Evolutionary conservation across 495 filamentous ascomycete genomes (phyloP), one percentile per base, ranked within the genome.

Genomic region (Aspergillus panamensis): DNA sequence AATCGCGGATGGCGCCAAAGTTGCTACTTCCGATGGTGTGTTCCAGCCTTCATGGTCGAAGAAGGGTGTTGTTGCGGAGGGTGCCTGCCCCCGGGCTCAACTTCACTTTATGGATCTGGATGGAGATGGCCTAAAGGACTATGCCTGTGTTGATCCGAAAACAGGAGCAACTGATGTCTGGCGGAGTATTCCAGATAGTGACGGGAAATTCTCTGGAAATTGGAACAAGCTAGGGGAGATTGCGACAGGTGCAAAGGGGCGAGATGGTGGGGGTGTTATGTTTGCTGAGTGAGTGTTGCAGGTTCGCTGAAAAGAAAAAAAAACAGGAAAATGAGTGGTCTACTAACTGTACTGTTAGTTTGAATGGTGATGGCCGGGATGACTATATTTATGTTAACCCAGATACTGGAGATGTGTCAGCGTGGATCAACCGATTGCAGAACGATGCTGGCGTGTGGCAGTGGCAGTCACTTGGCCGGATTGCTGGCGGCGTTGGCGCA

Each of bases 361-460:
- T 52, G 31, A 52, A 52, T 13, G 49, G 49, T 19, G 49, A 52
- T 21, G 49, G 49, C 49, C 13, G 49, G 31, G 49, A 52, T 20
- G 49, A 52, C 17, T 52, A 52, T 37, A 52, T 52, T 17, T 52
- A 39, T 19, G 17, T 52, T 2, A 16, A 52, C 31, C 31, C 49
- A 3, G 31, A 39, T 16, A 52, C 49, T 14, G 31, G 17, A 20
- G 17, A 19, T 4, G 49, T 52, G 1, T 37, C 13, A 6, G 32
- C 49, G 14, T 52, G 49, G 49, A 52, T 52, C 33, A 52, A 52
- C 16, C n/a, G 31, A 52, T 13, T 37, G 30, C 6, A 21, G 13
- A 39, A 16, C 49, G 31, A 37, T 7, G 31, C 30, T 9, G 49
- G 49, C 8, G 31, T 37, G 3, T 52, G 49, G 49, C 49, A 52